Conservation (phyloP, 163 green algal species). For the Scenedesmus sp. region DNA sequence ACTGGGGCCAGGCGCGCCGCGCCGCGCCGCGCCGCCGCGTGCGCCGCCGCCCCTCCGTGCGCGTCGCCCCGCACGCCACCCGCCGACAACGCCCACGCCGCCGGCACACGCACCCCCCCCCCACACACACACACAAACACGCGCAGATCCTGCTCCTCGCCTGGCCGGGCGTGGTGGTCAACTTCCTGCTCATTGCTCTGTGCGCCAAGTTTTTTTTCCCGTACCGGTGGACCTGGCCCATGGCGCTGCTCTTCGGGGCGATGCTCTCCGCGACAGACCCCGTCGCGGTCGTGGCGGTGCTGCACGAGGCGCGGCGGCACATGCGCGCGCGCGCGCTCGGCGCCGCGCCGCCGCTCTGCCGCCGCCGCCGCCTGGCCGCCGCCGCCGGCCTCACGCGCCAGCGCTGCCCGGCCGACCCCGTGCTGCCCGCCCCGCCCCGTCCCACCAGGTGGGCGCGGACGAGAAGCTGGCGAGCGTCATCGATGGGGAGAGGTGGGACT, state of each 20-base stretch:
- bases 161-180: conserved; percentile 59
- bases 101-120: no score
- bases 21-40: not conserved
- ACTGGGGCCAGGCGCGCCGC: conserved; percentile 19
- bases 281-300: conserved; percentile 61
- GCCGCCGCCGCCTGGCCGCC: not conserved
- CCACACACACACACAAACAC: no score
- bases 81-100: no score
- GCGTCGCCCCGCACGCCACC: no score
- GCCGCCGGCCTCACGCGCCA: no score
- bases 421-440: not conserved
- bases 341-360: no score
- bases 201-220: conserved; percentile 62
- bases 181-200: conserved; percentile 54
- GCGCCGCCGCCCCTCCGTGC: not conserved
- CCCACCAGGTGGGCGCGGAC: conserved; percentile 50
- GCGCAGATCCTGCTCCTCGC: conserved; percentile 46
- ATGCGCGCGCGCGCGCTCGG: no score
- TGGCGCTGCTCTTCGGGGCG: conserved; percentile 61
- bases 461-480: conserved; percentile 59
- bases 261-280: conserved; percentile 71
- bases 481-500: conserved; percentile 73
- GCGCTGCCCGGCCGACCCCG: not conserved
- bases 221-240: conserved; percentile 69
- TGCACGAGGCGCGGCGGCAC: conserved; percentile 16